Base-by-base conservation (phyloP, 495 filamentous ascomycete genomes). In the Cercophora newfieldiana region DNA sequence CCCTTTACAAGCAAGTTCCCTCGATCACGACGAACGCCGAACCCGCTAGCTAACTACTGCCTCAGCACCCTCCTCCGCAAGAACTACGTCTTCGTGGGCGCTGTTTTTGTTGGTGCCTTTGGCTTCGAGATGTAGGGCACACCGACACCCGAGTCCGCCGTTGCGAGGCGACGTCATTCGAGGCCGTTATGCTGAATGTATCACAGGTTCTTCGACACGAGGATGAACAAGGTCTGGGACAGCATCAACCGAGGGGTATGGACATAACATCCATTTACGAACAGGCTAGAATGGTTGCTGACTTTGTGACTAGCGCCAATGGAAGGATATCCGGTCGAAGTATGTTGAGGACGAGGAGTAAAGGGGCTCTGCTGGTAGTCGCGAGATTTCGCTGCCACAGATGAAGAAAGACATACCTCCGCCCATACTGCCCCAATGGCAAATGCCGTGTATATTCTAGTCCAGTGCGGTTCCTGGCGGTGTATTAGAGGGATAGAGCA, bases 271-370 rank as follows among this genome's bases (percentile, higher is more conserved):
- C 19, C 50, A 21, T 18, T 8, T 8, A n/a, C 53, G 30, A 60
- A 10, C 12, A 28, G 14, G 10, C 12, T 29, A 22, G 30, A 53
- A 51, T 47, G 26, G n/a, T 24, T 66, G 61, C 78, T 82, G 64
- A 78, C 70, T 54, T 54, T 48, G 47, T 71, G 57, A 64, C 75
- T 74, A 98, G 91, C 92, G 95, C 70, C 96, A 98, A 94, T 99
- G 96, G 96, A 98, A 98, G 86, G 95, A 98, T 78, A 97, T 99
- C 82, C 93, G 95, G 77, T 79, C 87, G 75, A 88, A 86, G 74
- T 99, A 97, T 77, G 78, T 93, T 69, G 76, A 89, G 73, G 75
- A 71, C 51, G 76, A 78, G 37, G 71, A 75, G 55, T 69, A 70
- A 55, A 51, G 51, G 22, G 37, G 44, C n/a, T 44, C 31, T 19